Conservation (phyloP, 2,329 filamentous ascomycete species). For the Aureobasidium sp. region DNA sequence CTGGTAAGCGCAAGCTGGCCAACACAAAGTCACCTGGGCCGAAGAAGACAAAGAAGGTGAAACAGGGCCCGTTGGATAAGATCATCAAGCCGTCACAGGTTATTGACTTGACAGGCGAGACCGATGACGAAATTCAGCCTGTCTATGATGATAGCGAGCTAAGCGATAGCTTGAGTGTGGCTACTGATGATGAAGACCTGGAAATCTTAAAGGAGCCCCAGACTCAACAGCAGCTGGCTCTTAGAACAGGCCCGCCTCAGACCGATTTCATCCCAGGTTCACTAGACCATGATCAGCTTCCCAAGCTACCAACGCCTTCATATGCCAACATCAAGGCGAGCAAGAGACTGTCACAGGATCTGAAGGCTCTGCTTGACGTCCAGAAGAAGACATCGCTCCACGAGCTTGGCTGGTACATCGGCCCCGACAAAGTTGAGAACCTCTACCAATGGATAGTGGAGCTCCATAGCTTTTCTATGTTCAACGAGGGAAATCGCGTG, state of each 20-base stretch:
- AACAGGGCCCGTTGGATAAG: conserved; percentile 21
- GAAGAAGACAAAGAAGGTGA: conserved; percentile 21
- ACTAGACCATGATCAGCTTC: conserved; percentile 55
- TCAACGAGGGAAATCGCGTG: conserved; percentile 22
- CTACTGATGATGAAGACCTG: conserved; percentile 44
- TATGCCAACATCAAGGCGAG: conserved; percentile 59
- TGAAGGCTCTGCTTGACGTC: conserved; percentile 55
- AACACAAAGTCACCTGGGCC: background rate
- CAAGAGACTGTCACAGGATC: conserved; percentile 56
- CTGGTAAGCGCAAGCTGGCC: conserved; percentile 21
- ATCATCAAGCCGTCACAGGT: conserved; percentile 25
- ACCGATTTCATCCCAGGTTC: conserved; percentile 62
- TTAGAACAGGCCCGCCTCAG: conserved; percentile 19
- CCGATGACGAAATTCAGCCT: conserved; percentile 14
- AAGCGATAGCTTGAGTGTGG: conserved; percentile 41
- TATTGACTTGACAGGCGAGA: conserved; percentile 31
- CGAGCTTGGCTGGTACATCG: conserved; percentile 77
- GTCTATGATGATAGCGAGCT: conserved; percentile 19
- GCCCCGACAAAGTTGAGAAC: conserved; percentile 59
- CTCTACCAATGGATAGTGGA: conserved; percentile 90
- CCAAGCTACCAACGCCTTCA: conserved; percentile 55
- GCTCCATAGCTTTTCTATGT: conserved; percentile 63
- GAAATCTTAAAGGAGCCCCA: conserved; percentile 28
- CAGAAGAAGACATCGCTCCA: conserved; percentile 56
- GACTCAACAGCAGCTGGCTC: conserved; percentile 11